These are phyloP conservation scores for Dictyostelium capitatum DNA, from an alignment of 78 protist species.

Conservation along the genomic window DNA sequence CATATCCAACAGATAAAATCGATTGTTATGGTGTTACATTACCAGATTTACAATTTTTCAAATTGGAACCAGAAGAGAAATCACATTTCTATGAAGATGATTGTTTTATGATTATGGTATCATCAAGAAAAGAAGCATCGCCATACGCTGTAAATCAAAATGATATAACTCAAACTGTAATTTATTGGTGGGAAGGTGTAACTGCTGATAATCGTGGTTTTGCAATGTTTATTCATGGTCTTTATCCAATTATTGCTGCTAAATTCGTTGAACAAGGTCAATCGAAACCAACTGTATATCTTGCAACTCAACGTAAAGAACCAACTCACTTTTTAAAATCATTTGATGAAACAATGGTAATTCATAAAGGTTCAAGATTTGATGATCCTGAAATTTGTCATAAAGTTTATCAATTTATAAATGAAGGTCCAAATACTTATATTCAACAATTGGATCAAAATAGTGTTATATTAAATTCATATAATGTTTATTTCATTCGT, in stretches of 20 bases:
- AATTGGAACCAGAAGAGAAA: slow-evolving; percentile 19
- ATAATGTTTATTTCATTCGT: slow-evolving; percentile 1
- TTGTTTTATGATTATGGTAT: slow-evolving; percentile 36
- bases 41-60: slow-evolving; percentile 49
- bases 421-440: neutral
- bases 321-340: slow-evolving; percentile 29
- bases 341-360: slow-evolving; percentile 10
- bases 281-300: neutral
- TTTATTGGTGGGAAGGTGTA: slow-evolving; percentile 79
- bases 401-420: slow-evolving; percentile 32
- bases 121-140: neutral
- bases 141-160: slow-evolving; percentile 11
- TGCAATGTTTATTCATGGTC: slow-evolving; percentile 42
- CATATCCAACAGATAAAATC: neutral
- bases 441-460: slow-evolving; percentile 63
- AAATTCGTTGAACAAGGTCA: slow-evolving; percentile 68
- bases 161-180: slow-evolving; percentile 1
- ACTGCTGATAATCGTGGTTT: slow-evolving; percentile 49
- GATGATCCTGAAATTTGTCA: slow-evolving; percentile 44
- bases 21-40: slow-evolving; percentile 37
- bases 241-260: slow-evolving; percentile 51
- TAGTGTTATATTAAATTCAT: slow-evolving; percentile 6
- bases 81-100: slow-evolving; percentile 35
- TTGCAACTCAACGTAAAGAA: slow-evolving; percentile 46
- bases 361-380: slow-evolving; percentile 68